Evolutionary conservation across 352 stramenopile genomes (phyloP).

Genomic region (Pythium sukuiense): DNA sequence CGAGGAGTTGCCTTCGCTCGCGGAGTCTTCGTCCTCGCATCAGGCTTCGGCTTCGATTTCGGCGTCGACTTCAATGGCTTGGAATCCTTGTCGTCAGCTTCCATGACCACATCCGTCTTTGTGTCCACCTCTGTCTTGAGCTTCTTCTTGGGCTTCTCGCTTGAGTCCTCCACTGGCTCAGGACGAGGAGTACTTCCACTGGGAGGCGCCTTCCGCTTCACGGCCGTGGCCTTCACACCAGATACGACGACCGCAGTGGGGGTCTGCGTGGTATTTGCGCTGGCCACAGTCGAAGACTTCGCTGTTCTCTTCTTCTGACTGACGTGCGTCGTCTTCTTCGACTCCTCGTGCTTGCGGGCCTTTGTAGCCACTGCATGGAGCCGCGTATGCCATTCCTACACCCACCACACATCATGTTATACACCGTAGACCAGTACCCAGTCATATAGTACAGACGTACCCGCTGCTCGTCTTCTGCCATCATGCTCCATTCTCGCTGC

Average conservation of each 20-base stretch:
- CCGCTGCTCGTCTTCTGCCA: conserved; percentile 35
- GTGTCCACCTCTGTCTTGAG: conserved; percentile 3
- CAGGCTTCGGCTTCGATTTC: conserved; percentile 17
- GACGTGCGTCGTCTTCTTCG: not conserved
- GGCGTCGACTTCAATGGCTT: not conserved
- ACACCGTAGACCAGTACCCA: not conserved
- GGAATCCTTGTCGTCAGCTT: not conserved
- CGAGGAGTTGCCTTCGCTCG: conserved; percentile 2
- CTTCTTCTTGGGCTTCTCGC: conserved; percentile 22
- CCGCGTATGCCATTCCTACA: not conserved
- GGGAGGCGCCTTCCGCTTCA: conserved; percentile 16
- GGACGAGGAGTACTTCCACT: not conserved
- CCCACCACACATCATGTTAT: not conserved
- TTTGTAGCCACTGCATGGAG: not conserved
- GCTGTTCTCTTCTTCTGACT: not conserved
- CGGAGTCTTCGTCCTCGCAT: not conserved
- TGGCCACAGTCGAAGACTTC: not conserved
- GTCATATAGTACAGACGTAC: conserved; percentile 17
- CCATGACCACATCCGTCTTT: not conserved
- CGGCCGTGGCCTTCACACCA: not conserved
- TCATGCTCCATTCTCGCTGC: conserved; percentile 29
- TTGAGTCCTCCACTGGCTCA: conserved; percentile 1
- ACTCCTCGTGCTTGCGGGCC: conserved; percentile 13
- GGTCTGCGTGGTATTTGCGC: not conserved
- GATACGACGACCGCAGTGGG: not conserved